Evolutionary conservation across 2,329 filamentous ascomycete genomes (phyloP).

Genomic region (Teratosphaeria epicoccoides): DNA sequence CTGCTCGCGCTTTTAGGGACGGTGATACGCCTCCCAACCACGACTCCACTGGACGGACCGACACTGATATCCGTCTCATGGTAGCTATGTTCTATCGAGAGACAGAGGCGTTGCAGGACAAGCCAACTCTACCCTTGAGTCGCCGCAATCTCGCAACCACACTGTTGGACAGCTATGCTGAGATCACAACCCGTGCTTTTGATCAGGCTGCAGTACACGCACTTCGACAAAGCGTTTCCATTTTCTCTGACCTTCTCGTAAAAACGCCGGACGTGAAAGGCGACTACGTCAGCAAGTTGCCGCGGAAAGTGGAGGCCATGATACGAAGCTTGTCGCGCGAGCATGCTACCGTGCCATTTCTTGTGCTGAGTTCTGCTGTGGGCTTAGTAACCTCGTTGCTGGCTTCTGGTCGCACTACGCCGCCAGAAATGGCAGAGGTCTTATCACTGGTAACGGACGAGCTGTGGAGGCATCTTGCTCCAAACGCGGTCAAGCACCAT

Average conservation of each 20-base stretch:
- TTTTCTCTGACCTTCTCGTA: not conserved
- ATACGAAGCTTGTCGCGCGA: not conserved
- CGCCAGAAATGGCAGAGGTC: constrained; percentile 38
- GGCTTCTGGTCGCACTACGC: constrained; percentile 4
- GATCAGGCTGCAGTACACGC: not conserved
- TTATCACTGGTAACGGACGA: constrained; percentile 54
- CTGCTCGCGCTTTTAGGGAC: constrained; percentile 6
- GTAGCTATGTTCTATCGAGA: not conserved
- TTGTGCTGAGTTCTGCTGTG: constrained; percentile 14
- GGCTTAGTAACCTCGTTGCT: constrained; percentile 10
- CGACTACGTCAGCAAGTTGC: not conserved
- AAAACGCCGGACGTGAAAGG: not conserved
- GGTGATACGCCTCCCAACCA: not conserved
- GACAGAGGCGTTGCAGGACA: not conserved
- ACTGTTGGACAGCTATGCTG: not conserved
- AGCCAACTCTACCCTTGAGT: not conserved
- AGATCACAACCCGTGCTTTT: not conserved
- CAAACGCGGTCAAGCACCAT: constrained; percentile 81
- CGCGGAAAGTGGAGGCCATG: not conserved
- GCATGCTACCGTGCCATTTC: constrained; percentile 8
- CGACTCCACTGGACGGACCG: not conserved
- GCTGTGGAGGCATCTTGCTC: constrained; percentile 71
- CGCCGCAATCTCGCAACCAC: not conserved
- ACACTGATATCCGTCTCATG: not conserved
- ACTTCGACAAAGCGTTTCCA: not conserved